Evolutionary conservation across 805 yeast species (phyloP).

Genomic region (Wickerhamomyces hampshirensis): DNA sequence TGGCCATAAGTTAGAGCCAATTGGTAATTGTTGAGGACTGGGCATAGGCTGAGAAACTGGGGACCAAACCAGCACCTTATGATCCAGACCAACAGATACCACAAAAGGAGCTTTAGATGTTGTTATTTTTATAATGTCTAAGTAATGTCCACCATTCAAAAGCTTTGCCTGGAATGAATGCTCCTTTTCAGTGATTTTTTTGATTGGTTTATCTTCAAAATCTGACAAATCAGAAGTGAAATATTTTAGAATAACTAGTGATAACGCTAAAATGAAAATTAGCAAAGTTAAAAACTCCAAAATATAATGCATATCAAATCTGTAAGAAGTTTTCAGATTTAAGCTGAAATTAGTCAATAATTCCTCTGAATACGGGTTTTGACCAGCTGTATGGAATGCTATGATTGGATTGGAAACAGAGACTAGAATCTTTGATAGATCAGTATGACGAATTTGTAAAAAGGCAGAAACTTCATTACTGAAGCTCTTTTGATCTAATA

Average conservation of each 20-base stretch:
- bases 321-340: constrained; percentile 28
- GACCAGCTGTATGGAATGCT: constrained; percentile 6
- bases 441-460: constrained; percentile 3
- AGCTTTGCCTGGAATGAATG: constrained; percentile 33
- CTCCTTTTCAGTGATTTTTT: constrained; percentile 12
- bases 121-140: constrained; percentile 59
- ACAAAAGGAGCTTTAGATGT: constrained; percentile 60
- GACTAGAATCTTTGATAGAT: constrained; percentile 11
- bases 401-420: constrained; percentile 26
- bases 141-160: constrained; percentile 46
- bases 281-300: constrained; percentile 52
- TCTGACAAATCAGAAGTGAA: constrained; percentile 24
- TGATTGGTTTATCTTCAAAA: constrained; percentile 18
- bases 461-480: constrained; percentile 16
- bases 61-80: constrained; percentile 68
- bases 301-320: constrained; percentile 45
- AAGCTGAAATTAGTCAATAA: too few relatives aligned
- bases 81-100: constrained; percentile 71
- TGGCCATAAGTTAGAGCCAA: constrained; percentile 51
- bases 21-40: constrained; percentile 39
- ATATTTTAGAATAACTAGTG: constrained; percentile 39
- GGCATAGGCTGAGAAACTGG: constrained; percentile 49
- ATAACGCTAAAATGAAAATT: constrained; percentile 45
- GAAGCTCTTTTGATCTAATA: constrained; percentile 13
- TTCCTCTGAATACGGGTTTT: too few relatives aligned